A percentile compares a stretch with the other conserved stretches of the same genome.
Evolutionary conservation across 805 yeast species (phyloP).

Genomic region (Myxozyma neotropica): DNA sequence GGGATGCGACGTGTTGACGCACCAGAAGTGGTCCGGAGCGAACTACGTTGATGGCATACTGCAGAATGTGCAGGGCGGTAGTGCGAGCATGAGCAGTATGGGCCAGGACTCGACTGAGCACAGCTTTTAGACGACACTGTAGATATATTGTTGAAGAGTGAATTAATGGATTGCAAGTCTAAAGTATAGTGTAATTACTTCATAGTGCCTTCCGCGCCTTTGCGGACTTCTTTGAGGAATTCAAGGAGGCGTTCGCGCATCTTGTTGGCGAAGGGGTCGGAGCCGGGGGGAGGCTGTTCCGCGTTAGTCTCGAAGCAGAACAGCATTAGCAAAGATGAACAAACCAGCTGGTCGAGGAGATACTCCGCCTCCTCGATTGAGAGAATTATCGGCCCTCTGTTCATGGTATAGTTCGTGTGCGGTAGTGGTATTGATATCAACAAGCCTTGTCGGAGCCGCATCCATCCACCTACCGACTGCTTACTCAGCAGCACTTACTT

Average conservation of each 20-base stretch:
- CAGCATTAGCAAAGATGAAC: neutral
- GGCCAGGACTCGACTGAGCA: conserved; percentile 32
- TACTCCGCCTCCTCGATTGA: conserved; percentile 34
- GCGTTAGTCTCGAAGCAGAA: neutral
- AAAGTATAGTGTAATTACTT: conserved; percentile 2
- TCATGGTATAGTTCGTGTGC: conserved; percentile 24
- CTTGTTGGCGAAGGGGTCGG: conserved; percentile 23
- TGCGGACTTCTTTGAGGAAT: conserved; percentile 29
- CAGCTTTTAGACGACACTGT: neutral
- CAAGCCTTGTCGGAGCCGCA: too few relatives aligned
- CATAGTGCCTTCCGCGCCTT: conserved; percentile 32
- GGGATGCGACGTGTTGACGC: conserved; percentile 58
- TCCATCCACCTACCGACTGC: too few relatives aligned
- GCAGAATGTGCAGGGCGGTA: conserved; percentile 49
- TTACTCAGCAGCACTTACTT: too few relatives aligned
- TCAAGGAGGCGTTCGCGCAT: conserved; percentile 22
- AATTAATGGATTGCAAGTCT: too few relatives aligned
- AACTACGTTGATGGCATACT: conserved; percentile 53
- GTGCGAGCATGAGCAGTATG: conserved; percentile 27
- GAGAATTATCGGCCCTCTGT: conserved; percentile 30
- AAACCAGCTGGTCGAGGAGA: conserved; percentile 32
- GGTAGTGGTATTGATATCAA: neutral
- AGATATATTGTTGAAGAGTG: neutral
- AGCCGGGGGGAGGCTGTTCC: conserved; percentile 22
- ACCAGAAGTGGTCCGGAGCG: conserved; percentile 68